A percentile compares a stretch with the other conserved stretches of the same genome.
Evolutionary conservation across 805 yeast species (phyloP).

Genomic region (Metschnikowia baotianmanensis): DNA sequence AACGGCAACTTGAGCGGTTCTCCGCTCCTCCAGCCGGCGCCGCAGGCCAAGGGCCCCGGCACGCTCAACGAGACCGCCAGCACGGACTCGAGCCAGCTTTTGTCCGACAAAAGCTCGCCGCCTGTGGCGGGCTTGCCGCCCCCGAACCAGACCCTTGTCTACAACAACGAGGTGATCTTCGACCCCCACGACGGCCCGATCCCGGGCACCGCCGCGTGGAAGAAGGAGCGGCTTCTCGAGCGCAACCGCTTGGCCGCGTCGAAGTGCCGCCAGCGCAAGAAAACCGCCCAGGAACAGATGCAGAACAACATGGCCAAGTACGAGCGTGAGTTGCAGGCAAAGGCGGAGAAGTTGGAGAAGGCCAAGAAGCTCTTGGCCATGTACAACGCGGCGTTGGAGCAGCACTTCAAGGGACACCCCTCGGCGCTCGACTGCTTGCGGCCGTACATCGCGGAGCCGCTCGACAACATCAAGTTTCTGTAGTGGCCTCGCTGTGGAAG

Average conservation of each 20-base stretch:
- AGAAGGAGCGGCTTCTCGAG: conserved; percentile 57
- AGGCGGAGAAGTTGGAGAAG: conserved; percentile 20
- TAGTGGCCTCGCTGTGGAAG: too few relatives aligned
- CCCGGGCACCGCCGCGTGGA: conserved; percentile 69
- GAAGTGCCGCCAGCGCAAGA: conserved; percentile 65
- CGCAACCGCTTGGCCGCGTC: conserved; percentile 68
- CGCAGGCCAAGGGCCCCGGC: conserved; percentile 5
- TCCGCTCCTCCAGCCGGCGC: conserved; percentile 6
- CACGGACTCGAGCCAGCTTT: neutral
- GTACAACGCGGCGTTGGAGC: conserved; percentile 21
- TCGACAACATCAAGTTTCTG: conserved; percentile 6
- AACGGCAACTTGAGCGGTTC: neutral
- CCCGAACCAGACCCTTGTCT: conserved; percentile 50
- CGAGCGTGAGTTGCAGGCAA: conserved; percentile 40
- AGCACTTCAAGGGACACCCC: conserved; percentile 16
- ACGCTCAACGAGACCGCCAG: conserved; percentile 3
- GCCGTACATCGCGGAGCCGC: conserved; percentile 8
- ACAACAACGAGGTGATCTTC: conserved; percentile 54
- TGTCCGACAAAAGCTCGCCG: neutral
- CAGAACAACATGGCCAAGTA: conserved; percentile 57
- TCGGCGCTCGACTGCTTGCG: conserved; percentile 15
- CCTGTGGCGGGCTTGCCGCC: conserved; percentile 43
- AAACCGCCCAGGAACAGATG: conserved; percentile 64
- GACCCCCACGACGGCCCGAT: conserved; percentile 54
- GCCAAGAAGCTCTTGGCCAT: conserved; percentile 21